These are phyloP conservation scores for Akanthomyces lecanii DNA, from an alignment of 2,329 filamentous ascomycete genomes.

Conservation along the genomic window DNA sequence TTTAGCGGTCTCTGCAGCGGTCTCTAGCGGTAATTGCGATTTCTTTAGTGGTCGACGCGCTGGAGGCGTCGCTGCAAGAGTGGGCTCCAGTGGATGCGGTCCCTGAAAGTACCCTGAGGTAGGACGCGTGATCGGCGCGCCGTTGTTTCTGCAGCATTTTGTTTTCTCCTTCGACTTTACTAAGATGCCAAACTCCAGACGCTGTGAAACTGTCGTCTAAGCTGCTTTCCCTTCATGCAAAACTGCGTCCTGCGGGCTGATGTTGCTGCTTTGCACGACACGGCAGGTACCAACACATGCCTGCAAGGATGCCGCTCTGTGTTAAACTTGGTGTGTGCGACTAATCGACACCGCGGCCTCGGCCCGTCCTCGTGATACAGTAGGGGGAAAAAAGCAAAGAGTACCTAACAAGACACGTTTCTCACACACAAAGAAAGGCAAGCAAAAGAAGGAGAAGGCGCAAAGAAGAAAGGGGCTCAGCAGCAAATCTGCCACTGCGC, in stretches of 20 bases:
- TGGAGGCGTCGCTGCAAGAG: background rate
- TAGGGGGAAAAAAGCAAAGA: background rate
- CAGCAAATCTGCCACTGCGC: background rate
- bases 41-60: slow-evolving; percentile 1
- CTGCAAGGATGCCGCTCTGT: background rate
- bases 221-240: too few species aligned
- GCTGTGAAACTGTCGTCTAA: too few species aligned
- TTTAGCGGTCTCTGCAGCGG: background rate
- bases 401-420: background rate
- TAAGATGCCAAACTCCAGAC: background rate
- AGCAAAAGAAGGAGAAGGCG: background rate
- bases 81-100: background rate
- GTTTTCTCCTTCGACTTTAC: background rate
- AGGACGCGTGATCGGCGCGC: background rate
- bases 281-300: background rate
- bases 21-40: slow-evolving; percentile 2
- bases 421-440: background rate
- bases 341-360: slow-evolving; percentile 8
- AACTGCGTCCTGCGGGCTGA: background rate
- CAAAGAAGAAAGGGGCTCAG: too few species aligned
- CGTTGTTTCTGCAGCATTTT: background rate
- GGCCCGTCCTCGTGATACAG: slow-evolving; percentile 3
- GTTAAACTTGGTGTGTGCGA: background rate
- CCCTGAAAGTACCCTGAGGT: background rate
- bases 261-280: background rate